Evolutionary conservation across 2,329 filamentous ascomycete genomes (phyloP).

Genomic region (Aspergillus hortae): DNA sequence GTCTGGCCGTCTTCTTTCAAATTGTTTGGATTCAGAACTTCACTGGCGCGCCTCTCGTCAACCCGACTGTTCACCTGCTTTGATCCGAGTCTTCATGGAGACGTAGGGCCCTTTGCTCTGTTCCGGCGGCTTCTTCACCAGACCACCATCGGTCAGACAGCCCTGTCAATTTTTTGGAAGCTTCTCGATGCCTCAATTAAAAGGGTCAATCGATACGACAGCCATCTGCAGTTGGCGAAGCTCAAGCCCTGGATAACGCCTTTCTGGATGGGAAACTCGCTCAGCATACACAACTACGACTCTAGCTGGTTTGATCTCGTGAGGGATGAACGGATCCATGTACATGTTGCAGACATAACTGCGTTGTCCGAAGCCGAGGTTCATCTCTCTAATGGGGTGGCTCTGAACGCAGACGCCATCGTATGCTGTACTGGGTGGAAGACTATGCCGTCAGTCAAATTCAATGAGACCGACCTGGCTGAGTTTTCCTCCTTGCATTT

Average conservation of each 20-base stretch:
- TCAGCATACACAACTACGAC: conserved; percentile 61
- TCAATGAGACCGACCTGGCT: conserved; percentile 19
- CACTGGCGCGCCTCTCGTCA: conserved; percentile 64
- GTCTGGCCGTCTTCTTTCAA: conserved; percentile 52
- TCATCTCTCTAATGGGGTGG: conserved; percentile 50
- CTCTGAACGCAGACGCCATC: conserved; percentile 50
- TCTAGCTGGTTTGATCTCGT: conserved; percentile 57
- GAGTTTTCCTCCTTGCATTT: conserved; percentile 29
- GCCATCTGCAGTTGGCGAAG: conserved; percentile 43
- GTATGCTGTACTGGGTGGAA: conserved; percentile 59
- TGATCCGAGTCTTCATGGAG: conserved; percentile 69
- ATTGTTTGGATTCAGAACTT: conserved; percentile 50
- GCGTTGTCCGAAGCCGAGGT: conserved; percentile 45
- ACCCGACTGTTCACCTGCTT: conserved; percentile 70
- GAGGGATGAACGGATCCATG: conserved; percentile 49
- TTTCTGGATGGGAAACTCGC: conserved; percentile 54
- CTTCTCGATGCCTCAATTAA: conserved; percentile 49
- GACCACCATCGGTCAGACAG: conserved; percentile 49
- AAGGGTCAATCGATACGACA: conserved; percentile 44
- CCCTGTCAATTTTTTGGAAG: conserved; percentile 53
- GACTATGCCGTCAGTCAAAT: conserved; percentile 46
- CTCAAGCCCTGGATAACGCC: conserved; percentile 44
- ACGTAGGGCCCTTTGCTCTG: conserved; percentile 53
- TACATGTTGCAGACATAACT: conserved; percentile 55
- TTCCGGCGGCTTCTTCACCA: conserved; percentile 49